Evolutionary conservation across 495 filamentous ascomycete genomes (phyloP).

Genomic region (Diplogelasinospora grovesii): DNA sequence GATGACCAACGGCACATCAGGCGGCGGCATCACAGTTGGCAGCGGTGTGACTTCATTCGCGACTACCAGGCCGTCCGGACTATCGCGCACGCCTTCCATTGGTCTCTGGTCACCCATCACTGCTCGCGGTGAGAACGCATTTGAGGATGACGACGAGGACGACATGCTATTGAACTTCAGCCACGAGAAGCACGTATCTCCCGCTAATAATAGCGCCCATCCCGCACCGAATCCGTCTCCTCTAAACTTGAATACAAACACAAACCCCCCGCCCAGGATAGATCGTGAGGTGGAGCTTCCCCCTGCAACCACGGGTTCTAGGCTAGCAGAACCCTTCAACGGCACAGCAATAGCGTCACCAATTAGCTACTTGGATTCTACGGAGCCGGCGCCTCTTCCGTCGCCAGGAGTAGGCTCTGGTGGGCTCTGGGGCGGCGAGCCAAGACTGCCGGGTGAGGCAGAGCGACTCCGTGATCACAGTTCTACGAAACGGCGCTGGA

Average conservation of each 20-base stretch:
- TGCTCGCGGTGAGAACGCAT: constrained; percentile 15
- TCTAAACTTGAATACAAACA: neutral
- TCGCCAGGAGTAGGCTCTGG: constrained; percentile 14
- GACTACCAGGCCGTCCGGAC: constrained; percentile 13
- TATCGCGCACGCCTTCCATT: constrained; percentile 20
- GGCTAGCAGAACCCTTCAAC: neutral
- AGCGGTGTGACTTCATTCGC: constrained; percentile 29
- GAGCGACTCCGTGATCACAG: constrained; percentile 31
- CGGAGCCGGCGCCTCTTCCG: constrained; percentile 3
- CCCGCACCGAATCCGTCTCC: neutral
- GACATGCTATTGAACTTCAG: constrained; percentile 43
- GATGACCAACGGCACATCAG: constrained; percentile 6
- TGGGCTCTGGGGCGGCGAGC: constrained; percentile 32
- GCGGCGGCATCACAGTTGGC: constrained; percentile 28
- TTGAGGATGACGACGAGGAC: constrained; percentile 36
- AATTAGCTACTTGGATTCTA: neutral
- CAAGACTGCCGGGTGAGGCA: constrained; percentile 29
- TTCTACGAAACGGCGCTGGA: constrained; percentile 39
- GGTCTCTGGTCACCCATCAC: constrained; percentile 32
- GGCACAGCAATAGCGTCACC: neutral
- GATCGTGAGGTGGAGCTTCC: too few relatives aligned
- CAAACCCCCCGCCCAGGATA: neutral
- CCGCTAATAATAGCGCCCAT: constrained; percentile 7
- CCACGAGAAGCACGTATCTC: constrained; percentile 14
- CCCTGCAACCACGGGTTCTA: too few relatives aligned